phyloP scores from a whole-genome alignment of 805 yeast species.

The Torulaspora gathmanii region DNA sequence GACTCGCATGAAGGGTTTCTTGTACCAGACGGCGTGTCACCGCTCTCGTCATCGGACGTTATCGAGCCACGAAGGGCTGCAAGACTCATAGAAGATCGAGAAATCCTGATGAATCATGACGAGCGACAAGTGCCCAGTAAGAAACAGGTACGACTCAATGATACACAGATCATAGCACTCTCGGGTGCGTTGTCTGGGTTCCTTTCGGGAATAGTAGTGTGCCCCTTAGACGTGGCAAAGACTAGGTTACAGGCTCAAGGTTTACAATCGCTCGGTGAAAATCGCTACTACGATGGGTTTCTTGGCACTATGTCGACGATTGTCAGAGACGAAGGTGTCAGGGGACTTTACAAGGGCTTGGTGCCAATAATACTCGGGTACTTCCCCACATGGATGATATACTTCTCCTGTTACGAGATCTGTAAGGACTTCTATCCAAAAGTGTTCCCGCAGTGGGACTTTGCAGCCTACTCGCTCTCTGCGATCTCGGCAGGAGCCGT shows the following conservation, averaged over 20 bases:
- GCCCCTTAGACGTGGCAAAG: conserved; percentile 94
- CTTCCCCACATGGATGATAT: conserved; percentile 96
- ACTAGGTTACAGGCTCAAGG: conserved; percentile 94
- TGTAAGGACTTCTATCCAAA: conserved; percentile 56
- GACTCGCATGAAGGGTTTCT: conserved; percentile 14
- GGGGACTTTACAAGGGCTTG: conserved; percentile 84
- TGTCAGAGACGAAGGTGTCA: conserved; percentile 67
- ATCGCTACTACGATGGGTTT: conserved; percentile 52
- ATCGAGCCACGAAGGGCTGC: conserved; percentile 16
- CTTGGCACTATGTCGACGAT: conserved; percentile 62
- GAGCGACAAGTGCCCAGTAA: neutral
- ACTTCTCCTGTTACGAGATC: conserved; percentile 82
- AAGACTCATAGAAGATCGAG: neutral
- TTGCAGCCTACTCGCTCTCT: conserved; percentile 41
- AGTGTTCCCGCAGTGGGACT: conserved; percentile 36
- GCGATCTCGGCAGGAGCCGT: conserved; percentile 88
- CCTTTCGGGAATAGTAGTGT: conserved; percentile 79
- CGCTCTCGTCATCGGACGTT: conserved; percentile 23
- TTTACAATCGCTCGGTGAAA: conserved; percentile 31
- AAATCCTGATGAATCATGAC: neutral
- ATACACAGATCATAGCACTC: conserved; percentile 62
- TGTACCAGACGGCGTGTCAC: conserved; percentile 25
- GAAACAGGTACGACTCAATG: conserved; percentile 26
- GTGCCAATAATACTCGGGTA: conserved; percentile 92
- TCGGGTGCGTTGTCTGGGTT: conserved; percentile 96